A percentile compares a stretch with the other conserved stretches of the same genome.
phyloP scores from a whole-genome alignment of 202 grass and related monocot species.

The Dendrocalamus latiflorus region DNA sequence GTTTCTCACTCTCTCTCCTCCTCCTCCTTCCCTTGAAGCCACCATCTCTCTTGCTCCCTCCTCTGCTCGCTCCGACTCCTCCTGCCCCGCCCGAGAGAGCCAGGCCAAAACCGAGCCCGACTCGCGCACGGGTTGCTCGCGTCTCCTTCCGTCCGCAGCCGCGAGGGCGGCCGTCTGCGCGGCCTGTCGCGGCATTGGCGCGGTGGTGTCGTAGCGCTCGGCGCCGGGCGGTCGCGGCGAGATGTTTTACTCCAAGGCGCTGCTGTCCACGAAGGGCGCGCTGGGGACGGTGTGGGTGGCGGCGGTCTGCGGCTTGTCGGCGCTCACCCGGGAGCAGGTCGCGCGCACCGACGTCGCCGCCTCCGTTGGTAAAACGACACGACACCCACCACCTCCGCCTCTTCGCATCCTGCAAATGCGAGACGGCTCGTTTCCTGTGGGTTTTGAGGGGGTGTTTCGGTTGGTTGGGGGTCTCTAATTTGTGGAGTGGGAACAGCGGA shows the following conservation, averaged over 20 bases:
- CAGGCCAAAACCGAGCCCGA: neutral
- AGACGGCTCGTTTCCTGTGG: neutral
- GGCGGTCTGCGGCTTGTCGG: no score
- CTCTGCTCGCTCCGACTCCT: neutral
- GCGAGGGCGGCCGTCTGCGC: neutral
- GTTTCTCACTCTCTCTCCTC: neutral
- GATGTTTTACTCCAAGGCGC: slow-evolving; percentile 61
- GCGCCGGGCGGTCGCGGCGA: neutral
- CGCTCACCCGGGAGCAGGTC: no score
- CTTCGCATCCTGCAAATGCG: no score
- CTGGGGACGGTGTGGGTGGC: slow-evolving; percentile 50
- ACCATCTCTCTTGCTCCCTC: neutral
- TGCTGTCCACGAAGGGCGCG: slow-evolving; percentile 61
- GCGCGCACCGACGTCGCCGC: no score
- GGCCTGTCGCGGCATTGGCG: slow-evolving; percentile 2
- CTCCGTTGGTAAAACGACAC: no score
- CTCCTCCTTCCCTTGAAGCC: slow-evolving; percentile 8
- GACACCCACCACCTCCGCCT: no score
- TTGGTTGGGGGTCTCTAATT: neutral
- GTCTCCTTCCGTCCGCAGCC: neutral
- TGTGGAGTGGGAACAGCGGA: neutral
- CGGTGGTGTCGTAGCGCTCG: neutral
- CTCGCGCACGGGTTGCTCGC: neutral
- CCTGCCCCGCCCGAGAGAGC: neutral
- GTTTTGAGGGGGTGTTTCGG: neutral